Evolutionary conservation across 164 flowering plant species (phyloP), one percentile per base, ranked within the genome.

Genomic region (Magnolia kwangsiensis): DNA sequence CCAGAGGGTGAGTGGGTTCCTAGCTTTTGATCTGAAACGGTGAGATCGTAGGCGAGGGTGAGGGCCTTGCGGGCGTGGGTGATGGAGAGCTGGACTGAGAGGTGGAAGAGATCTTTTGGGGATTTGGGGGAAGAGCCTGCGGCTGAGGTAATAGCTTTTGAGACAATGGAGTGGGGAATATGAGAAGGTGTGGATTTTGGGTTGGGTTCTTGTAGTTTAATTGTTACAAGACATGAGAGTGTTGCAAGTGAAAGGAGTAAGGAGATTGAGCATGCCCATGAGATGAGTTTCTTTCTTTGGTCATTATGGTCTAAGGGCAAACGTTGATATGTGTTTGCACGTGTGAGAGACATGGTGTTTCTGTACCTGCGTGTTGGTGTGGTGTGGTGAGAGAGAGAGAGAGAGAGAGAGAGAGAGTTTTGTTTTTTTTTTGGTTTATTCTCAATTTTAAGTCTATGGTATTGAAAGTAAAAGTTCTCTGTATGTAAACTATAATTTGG

Each of bases 31-130:
- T 37, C 19, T 31, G 50, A 7, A 50, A 69, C 64, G 71, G 27
- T 78, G 1, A 75, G 61, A 18, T 78, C 71, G 13, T 67, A 29
- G n/a, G 80, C 75, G 10, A 63, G 72, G 23, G 73, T 23, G 9
- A 49, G 71, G 49, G 81, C 75, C 4, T 71, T 21, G 19, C 73
- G 19, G 69, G 71, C 76, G 37, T 49, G 77, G 23, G 14, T 55
- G 19, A 76, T 59, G 51, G 78, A 76, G 1, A 55, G 24, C 51
- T 74, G 74, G 64, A 80, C 74, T 0, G 85, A 83, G 19, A 71
- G 74, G 66, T 71, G 66, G 23, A 83, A 78, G 61, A 80, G 61
- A 55, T 74, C 77, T 49, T 16, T 71, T 1, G 67, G 51, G 50
- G 78, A 64, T 37, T 49, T 76, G 31, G 73, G 50, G 21, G 71